A percentile compares a stretch with the other conserved stretches of the same genome.
Evolutionary conservation across 257 asterid species (phyloP).

Genomic region (Echium plantagineum): DNA sequence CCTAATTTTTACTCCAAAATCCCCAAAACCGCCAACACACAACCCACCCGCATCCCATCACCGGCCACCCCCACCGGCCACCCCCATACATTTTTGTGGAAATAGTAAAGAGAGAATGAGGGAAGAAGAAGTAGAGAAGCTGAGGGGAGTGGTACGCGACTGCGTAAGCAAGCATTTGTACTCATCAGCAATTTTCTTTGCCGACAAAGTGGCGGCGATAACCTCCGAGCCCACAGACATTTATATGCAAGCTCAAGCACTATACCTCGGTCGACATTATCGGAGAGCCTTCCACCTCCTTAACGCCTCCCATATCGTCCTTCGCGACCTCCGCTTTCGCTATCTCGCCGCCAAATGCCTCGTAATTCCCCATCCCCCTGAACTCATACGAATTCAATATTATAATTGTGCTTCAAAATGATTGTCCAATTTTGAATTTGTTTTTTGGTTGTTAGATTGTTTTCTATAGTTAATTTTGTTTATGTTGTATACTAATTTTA

Average conservation of each 20-base stretch:
- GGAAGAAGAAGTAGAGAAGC: conserved; percentile 86
- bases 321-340: conserved; percentile 96
- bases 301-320: conserved; percentile 88
- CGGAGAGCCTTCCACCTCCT: conserved; percentile 97
- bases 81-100: too few species aligned
- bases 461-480: too few species aligned
- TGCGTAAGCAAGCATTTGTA: conserved; percentile 95
- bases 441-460: not conserved
- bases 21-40: too few species aligned
- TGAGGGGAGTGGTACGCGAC: conserved; percentile 85
- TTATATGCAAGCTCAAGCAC: conserved; percentile 99
- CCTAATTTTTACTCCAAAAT: too few species aligned
- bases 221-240: conserved; percentile 94
- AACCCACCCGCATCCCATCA: too few species aligned
- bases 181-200: conserved; percentile 93
- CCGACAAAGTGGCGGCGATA: conserved; percentile 96
- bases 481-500: too few species aligned
- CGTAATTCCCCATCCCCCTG: too few species aligned
- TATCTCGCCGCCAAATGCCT: conserved; percentile 94
- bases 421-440: not conserved
- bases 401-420: too few species aligned
- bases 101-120: conserved; percentile 27
- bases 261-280: conserved; percentile 82
- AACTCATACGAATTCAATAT: too few species aligned
- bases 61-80: too few species aligned